phyloP scores from a whole-genome alignment of 495 filamentous ascomycete genomes.

The Neurospora discreta region DNA sequence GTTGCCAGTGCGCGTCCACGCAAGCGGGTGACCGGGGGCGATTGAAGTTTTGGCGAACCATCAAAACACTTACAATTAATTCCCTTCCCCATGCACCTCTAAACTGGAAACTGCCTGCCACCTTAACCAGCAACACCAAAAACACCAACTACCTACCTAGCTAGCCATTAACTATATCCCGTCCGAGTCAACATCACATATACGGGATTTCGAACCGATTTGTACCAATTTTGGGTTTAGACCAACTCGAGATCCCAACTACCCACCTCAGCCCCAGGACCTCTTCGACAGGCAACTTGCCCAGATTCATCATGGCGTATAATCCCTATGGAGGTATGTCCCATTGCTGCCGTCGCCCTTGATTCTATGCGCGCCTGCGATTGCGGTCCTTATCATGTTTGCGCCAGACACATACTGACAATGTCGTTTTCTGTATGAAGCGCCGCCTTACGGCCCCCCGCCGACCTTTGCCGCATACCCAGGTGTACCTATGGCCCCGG shows the following conservation, averaged over 20 bases:
- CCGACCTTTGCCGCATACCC: slow-evolving; percentile 65
- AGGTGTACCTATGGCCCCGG: slow-evolving; percentile 47
- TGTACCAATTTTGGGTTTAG: neutral
- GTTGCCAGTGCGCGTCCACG: neutral
- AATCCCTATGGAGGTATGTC: slow-evolving; percentile 70
- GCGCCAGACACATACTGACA: slow-evolving; percentile 4
- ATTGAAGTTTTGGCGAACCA: slow-evolving; percentile 8
- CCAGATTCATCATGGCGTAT: slow-evolving; percentile 45
- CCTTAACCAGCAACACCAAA: neutral
- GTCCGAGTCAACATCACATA: neutral
- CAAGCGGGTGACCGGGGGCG: neutral
- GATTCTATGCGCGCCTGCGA: neutral
- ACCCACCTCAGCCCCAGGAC: neutral
- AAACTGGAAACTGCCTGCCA: neutral
- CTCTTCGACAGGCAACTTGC: neutral
- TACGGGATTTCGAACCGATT: neutral
- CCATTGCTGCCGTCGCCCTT: neutral
- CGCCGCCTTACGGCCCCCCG: slow-evolving; percentile 54
- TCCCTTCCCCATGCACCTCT: neutral
- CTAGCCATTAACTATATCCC: neutral
- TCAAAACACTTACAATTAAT: neutral
- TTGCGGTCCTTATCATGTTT: neutral
- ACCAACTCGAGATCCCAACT: neutral
- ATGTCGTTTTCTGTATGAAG: slow-evolving; percentile 6
- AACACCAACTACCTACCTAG: neutral